Evolutionary conservation across 345 rosid species (phyloP), one percentile per base, ranked within the genome.

Genomic region (Rhizophora apiculata): DNA sequence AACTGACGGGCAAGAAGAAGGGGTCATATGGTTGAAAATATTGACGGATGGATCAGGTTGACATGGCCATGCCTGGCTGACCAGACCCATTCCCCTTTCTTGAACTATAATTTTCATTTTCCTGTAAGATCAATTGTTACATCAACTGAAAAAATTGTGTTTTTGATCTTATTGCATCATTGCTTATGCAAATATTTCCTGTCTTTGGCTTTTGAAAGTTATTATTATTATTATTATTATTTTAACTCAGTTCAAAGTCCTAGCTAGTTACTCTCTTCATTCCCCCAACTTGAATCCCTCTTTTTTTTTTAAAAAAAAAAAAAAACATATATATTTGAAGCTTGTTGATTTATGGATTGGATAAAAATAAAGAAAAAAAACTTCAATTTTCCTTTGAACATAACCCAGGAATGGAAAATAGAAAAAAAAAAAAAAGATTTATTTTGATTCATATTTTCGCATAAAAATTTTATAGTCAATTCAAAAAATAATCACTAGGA

Each of bases 11-110:
- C n/a, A 58, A 6, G 27, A 52, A 61, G 70, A 67, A 67, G 24
- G 29, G n/a, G 72, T 60, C 70, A 24, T 56, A 39, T 39, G 24
- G 55, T 57, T 68, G 70, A 54, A 53, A 31, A 53, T 53, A 20
- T 52, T 0, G 69, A 53, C 69, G 22, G 69, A 37, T 16, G 30
- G 20, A 4, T 54, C 29, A 4, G 0, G 48, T 68, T 68, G 71
- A 68, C 62, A 39, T 62, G 71, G 29, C 52, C 39, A 26, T 57
- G 59, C 29, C 59, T 22, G 59, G 59, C 27, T 55, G 59, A 55
- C 59, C 59, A 4, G 59, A 55, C 59, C 59, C 59, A 55, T 55
- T 55, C 59, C 5, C 59, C 5, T n/a, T 55, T 55, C 59, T 4
- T 68, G 62, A 13, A 15, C 39, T 10, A 7, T 48, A 64, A 48